Percentiles rank a stretch among this genome's conserved stretches.
These are phyloP conservation scores for Mycena indigotica DNA, from an alignment of 768 basidiomycete genomes.

Conservation along the genomic window DNA sequence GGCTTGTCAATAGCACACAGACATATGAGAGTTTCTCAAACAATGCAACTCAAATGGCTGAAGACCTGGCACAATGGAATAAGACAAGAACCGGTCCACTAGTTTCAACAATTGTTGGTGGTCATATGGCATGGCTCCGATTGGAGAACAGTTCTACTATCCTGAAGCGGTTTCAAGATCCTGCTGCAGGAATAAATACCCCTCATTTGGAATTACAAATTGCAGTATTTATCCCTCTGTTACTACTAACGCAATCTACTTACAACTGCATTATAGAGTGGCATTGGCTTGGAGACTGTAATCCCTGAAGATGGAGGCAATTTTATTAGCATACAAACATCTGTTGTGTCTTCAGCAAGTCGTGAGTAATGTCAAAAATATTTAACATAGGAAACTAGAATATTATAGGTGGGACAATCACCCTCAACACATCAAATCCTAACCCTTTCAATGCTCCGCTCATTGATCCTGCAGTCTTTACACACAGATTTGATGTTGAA, in stretches of 20 bases:
- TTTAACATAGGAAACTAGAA: too few relatives aligned
- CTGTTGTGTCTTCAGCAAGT: slow-evolving; percentile 15
- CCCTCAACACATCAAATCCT: slow-evolving; percentile 31
- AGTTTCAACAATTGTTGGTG: slow-evolving; percentile 22
- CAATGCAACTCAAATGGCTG: slow-evolving; percentile 20
- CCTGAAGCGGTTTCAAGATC: slow-evolving; percentile 20
- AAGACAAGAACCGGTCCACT: slow-evolving; percentile 28
- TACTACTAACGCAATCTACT: slow-evolving; percentile 1
- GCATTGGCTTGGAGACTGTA: not conserved
- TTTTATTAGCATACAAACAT: too few relatives aligned
- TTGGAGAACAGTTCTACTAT: slow-evolving; percentile 19
- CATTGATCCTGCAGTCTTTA: slow-evolving; percentile 29
- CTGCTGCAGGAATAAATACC: slow-evolving; percentile 27
- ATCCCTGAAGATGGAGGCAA: too few relatives aligned
- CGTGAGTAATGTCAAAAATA: too few relatives aligned
- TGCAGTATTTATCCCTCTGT: slow-evolving; percentile 5
- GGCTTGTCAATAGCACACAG: slow-evolving; percentile 25
- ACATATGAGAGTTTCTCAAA: slow-evolving; percentile 24
- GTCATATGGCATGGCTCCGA: slow-evolving; percentile 24
- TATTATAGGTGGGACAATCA: slow-evolving; percentile 29
- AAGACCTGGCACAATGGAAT: slow-evolving; percentile 25
- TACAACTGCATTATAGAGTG: slow-evolving; percentile 9
- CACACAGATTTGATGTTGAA: slow-evolving; percentile 25
- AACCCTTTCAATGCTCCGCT: slow-evolving; percentile 28
- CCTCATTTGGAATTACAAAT: slow-evolving; percentile 29